phyloP scores from a whole-genome alignment of 805 yeast species.

The Myxozyma nipponensis region DNA sequence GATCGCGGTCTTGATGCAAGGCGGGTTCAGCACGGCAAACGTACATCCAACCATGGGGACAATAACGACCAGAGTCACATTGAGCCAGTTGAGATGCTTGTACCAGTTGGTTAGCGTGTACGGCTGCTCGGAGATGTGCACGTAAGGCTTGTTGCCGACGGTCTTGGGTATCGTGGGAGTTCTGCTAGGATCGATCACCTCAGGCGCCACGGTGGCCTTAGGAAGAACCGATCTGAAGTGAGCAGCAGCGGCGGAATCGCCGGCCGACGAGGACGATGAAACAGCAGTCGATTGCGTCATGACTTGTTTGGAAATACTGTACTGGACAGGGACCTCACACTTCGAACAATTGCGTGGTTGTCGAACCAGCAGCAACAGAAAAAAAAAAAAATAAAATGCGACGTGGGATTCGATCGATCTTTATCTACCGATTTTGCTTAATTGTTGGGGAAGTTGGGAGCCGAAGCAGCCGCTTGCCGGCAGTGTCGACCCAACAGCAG shows the following conservation, averaged over 20 bases:
- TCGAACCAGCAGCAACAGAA: too few relatives aligned
- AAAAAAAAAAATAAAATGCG: too few relatives aligned
- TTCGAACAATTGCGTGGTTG: too few relatives aligned
- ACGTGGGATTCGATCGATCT: too few relatives aligned
- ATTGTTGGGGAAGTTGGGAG: too few relatives aligned
- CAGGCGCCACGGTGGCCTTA: neutral
- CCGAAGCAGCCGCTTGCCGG: too few relatives aligned
- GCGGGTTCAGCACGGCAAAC: conserved; percentile 44
- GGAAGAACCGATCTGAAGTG: neutral
- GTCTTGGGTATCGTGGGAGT: neutral
- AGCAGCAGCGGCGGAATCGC: neutral
- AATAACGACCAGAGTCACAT: conserved; percentile 51
- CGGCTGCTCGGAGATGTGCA: conserved; percentile 67
- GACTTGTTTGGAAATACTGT: too few relatives aligned
- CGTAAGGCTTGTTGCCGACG: conserved; percentile 4
- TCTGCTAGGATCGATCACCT: neutral
- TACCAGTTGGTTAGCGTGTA: conserved; percentile 73
- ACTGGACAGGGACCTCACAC: too few relatives aligned
- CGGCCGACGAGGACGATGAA: neutral
- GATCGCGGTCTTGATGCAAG: conserved; percentile 49
- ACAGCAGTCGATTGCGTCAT: neutral
- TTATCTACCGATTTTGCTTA: too few relatives aligned
- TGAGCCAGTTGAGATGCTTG: conserved; percentile 72
- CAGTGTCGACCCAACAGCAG: too few relatives aligned
- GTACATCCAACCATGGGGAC: conserved; percentile 52